A percentile compares a stretch with the other conserved stretches of the same genome.
phyloP scores from a whole-genome alignment of 1,284 basidiomycete genomes.

The Boletellus deceptivus region DNA sequence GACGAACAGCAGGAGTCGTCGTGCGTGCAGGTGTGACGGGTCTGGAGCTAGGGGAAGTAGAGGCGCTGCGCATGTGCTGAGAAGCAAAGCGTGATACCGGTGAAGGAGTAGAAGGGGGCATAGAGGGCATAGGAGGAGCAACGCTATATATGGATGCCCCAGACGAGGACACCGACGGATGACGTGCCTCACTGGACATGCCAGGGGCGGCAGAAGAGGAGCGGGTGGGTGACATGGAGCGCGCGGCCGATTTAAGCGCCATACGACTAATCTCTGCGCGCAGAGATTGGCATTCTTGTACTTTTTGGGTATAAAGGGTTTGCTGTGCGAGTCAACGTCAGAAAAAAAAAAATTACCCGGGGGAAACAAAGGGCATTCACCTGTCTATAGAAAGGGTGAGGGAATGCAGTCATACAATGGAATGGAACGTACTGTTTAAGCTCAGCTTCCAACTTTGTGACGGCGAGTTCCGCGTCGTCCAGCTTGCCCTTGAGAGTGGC shows the following conservation, averaged over 20 bases:
- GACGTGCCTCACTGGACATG: conserved; percentile 30
- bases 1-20: conserved; percentile 30
- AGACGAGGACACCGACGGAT: conserved; percentile 36
- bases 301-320: conserved; percentile 60
- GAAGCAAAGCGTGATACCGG: conserved; percentile 46
- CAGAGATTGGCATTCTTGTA: conserved; percentile 65
- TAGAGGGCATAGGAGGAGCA: conserved; percentile 32
- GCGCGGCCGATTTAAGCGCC: conserved; percentile 43
- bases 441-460: conserved; percentile 62
- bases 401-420: conserved; percentile 11
- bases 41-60: conserved; percentile 44
- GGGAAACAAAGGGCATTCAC: conserved; percentile 13
- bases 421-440: conserved; percentile 58
- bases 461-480: conserved; percentile 57
- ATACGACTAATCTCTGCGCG: conserved; percentile 59
- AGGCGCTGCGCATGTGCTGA: conserved; percentile 45
- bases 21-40: conserved; percentile 47
- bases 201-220: conserved; percentile 29
- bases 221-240: conserved; percentile 32
- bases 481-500: conserved; percentile 57
- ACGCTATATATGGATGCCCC: conserved; percentile 34
- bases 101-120: conserved; percentile 36
- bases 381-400: conserved; percentile 33
- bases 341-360: conserved; percentile 7
- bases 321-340: conserved; percentile 42